Evolutionary conservation across 805 yeast genomes (phyloP).

Genomic region (Hanseniaspora valbyensis): DNA sequence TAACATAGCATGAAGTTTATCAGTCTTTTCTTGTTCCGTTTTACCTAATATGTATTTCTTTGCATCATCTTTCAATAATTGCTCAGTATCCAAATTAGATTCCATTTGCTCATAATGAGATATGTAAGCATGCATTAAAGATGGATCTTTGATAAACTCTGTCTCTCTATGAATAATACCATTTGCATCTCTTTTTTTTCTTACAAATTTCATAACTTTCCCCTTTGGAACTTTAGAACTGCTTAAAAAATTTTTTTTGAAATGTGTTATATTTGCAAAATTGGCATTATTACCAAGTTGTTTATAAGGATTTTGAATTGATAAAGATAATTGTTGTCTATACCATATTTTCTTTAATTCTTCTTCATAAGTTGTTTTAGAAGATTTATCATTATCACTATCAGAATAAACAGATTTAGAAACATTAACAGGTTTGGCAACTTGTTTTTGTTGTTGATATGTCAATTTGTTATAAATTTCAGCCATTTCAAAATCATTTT

Average conservation of each 20-base stretch:
- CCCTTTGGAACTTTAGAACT: slow-evolving; percentile 25
- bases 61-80: slow-evolving; percentile 26
- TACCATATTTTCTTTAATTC: slow-evolving; percentile 87
- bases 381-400: slow-evolving; percentile 1
- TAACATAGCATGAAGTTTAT: slow-evolving; percentile 60
- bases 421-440: slow-evolving; percentile 11
- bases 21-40: slow-evolving; percentile 73
- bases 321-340: slow-evolving; percentile 56
- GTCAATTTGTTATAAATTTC: slow-evolving; percentile 2
- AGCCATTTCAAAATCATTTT: slow-evolving; percentile 8
- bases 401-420: slow-evolving; percentile 6
- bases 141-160: slow-evolving; percentile 71
- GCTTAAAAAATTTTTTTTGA: slow-evolving; percentile 26
- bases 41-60: slow-evolving; percentile 46
- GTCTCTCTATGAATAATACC: slow-evolving; percentile 74
- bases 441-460: slow-evolving; percentile 11
- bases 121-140: slow-evolving; percentile 75
- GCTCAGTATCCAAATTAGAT: slow-evolving; percentile 53
- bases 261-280: slow-evolving; percentile 24
- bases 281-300: slow-evolving; percentile 30
- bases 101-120: slow-evolving; percentile 56
- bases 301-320: slow-evolving; percentile 32
- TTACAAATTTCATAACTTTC: slow-evolving; percentile 51
- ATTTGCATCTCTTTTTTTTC: slow-evolving; percentile 73
- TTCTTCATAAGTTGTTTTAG: slow-evolving; percentile 77